Evolutionary conservation across 2,329 filamentous ascomycete species (phyloP).

Genomic region (Claviceps capensis): DNA sequence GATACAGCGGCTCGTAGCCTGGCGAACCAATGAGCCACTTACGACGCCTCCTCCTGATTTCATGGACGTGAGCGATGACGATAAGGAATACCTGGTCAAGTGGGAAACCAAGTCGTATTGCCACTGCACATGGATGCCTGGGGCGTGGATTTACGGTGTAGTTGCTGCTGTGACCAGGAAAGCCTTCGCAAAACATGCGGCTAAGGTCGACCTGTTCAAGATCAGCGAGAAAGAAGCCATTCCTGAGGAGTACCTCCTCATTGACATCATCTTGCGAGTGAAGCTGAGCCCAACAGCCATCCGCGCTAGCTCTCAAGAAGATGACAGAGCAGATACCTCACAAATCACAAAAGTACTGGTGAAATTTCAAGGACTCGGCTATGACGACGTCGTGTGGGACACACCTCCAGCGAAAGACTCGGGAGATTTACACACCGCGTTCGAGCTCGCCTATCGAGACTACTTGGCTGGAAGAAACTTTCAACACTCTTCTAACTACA

Average conservation of each 20-base stretch:
- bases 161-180: conserved; percentile 49
- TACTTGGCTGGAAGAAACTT: conserved; percentile 73
- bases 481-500: conserved; percentile 34
- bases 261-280: conserved; percentile 82
- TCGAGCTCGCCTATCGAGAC: conserved; percentile 71
- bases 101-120: conserved; percentile 74
- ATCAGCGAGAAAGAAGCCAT: conserved; percentile 66
- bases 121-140: conserved; percentile 75
- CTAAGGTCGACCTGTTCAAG: conserved; percentile 43
- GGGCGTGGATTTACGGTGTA: conserved; percentile 74
- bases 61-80: conserved; percentile 41
- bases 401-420: conserved; percentile 55
- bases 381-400: conserved; percentile 89
- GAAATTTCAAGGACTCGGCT: conserved; percentile 86
- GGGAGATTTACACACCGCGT: conserved; percentile 60
- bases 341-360: conserved; percentile 63
- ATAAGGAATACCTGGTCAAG: conserved; percentile 88
- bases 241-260: conserved; percentile 69
- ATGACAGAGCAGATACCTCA: conserved; percentile 57
- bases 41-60: conserved; percentile 15
- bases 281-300: conserved; percentile 37
- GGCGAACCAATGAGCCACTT: conserved; percentile 47
- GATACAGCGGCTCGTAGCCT: conserved; percentile 70
- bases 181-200: conserved; percentile 61
- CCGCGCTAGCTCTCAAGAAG: conserved; percentile 44